These are phyloP conservation scores for Fusarium anguioides DNA, from an alignment of 2,329 filamentous ascomycete genomes.

Conservation along the genomic window DNA sequence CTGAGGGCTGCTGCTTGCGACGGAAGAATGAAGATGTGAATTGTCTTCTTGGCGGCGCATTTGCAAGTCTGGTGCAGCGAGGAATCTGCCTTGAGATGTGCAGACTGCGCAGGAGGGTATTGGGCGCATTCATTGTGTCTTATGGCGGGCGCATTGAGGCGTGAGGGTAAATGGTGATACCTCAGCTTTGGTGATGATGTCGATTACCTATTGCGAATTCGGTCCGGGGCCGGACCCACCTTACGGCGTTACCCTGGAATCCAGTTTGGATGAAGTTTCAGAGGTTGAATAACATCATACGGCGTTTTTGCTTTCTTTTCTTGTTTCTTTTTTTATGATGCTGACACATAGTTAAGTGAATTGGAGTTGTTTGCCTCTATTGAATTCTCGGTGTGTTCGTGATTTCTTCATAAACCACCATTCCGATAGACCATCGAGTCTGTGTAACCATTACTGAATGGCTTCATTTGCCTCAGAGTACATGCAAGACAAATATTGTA, in stretches of 20 bases:
- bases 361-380: too few relatives aligned
- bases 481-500: too few relatives aligned
- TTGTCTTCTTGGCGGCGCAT: constrained; percentile 20
- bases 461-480: background rate
- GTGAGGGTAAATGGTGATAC: background rate
- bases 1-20: constrained; percentile 58
- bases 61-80: constrained; percentile 21
- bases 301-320: background rate
- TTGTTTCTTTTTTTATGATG: too few relatives aligned
- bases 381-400: too few relatives aligned
- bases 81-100: constrained; percentile 28
- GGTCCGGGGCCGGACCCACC: constrained; percentile 17
- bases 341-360: too few relatives aligned
- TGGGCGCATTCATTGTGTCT: constrained; percentile 46
- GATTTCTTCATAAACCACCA: too few relatives aligned
- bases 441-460: background rate
- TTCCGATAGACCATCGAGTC: too few relatives aligned
- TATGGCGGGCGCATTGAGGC: constrained; percentile 22
- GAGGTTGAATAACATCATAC: background rate
- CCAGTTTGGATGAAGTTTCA: background rate
- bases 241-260: background rate
- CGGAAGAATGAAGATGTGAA: constrained; percentile 38
- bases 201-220: constrained; percentile 27
- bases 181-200: constrained; percentile 26
- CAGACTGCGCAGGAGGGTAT: constrained; percentile 43